phyloP scores from a whole-genome alignment of 345 rosid genomes.

The Firmiana major region DNA sequence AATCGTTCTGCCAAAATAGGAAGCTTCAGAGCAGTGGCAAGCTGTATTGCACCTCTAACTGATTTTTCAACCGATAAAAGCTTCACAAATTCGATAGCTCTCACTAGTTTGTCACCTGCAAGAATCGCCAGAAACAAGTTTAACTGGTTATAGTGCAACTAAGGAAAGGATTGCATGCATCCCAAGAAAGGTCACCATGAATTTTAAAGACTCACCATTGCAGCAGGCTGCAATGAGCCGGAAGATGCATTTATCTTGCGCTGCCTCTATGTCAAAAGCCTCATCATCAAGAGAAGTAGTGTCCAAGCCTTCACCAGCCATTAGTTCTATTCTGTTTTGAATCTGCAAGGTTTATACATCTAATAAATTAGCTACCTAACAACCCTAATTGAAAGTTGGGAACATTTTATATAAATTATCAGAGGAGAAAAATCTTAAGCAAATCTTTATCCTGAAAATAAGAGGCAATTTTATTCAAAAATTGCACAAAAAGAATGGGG shows the following conservation, averaged over 20 bases:
- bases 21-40: constrained; percentile 83
- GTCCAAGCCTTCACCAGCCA: constrained; percentile 48
- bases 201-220: constrained; percentile 51
- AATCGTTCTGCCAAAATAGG: constrained; percentile 88
- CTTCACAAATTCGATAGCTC: constrained; percentile 78
- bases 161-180: background rate
- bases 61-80: constrained; percentile 74
- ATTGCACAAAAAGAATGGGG: background rate
- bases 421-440: background rate
- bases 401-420: background rate
- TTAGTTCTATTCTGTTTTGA: constrained; percentile 56
- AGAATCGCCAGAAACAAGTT: constrained; percentile 4
- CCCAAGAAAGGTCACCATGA: background rate
- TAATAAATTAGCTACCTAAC: background rate
- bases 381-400: background rate
- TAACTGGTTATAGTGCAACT: background rate
- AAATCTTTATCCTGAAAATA: background rate
- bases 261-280: constrained; percentile 67
- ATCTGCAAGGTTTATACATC: constrained; percentile 46
- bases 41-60: constrained; percentile 84
- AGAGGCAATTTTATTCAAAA: background rate
- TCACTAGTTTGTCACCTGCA: constrained; percentile 77
- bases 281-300: constrained; percentile 65
- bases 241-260: constrained; percentile 91
- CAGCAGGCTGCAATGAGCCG: constrained; percentile 92